Evolutionary conservation across 305 asterid species (phyloP).

Genomic region (Stenogyne calaminthoides): DNA sequence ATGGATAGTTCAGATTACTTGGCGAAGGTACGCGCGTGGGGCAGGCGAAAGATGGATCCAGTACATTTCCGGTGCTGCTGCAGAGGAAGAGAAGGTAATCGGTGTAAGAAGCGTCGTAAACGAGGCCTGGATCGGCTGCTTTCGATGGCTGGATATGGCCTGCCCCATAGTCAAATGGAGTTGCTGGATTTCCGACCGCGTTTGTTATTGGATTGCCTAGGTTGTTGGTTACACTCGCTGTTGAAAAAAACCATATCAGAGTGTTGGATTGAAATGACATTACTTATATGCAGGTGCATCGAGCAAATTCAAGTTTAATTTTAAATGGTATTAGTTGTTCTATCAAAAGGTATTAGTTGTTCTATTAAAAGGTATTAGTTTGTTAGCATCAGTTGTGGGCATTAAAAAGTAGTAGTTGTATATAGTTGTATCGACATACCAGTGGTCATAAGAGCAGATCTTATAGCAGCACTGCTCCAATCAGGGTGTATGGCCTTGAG

Average conservation of each 20-base stretch:
- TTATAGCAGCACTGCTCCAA: constrained; percentile 83
- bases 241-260: background rate
- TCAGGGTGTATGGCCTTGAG: constrained; percentile 64
- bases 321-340: too few species aligned
- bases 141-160: constrained; percentile 55
- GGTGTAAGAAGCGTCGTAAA: constrained; percentile 39
- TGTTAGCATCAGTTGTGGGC: too few species aligned
- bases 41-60: constrained; percentile 34
- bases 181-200: constrained; percentile 37
- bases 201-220: constrained; percentile 36
- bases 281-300: too few species aligned
- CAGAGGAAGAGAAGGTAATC: constrained; percentile 56
- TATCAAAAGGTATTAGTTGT: too few species aligned
- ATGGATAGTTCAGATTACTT: constrained; percentile 43
- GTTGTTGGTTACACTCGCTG: constrained; percentile 42
- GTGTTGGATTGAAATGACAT: background rate
- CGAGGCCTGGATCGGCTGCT: constrained; percentile 60
- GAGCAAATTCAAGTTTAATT: too few species aligned
- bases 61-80: background rate
- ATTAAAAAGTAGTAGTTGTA: too few species aligned
- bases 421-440: constrained; percentile 27
- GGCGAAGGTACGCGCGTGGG: constrained; percentile 30
- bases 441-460: constrained; percentile 68
- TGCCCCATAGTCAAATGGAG: constrained; percentile 46
- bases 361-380: too few species aligned